A percentile compares a stretch with the other conserved stretches of the same genome.
Evolutionary conservation across 1,284 basidiomycete genomes (phyloP).

Genomic region (Chalciporus sp.): DNA sequence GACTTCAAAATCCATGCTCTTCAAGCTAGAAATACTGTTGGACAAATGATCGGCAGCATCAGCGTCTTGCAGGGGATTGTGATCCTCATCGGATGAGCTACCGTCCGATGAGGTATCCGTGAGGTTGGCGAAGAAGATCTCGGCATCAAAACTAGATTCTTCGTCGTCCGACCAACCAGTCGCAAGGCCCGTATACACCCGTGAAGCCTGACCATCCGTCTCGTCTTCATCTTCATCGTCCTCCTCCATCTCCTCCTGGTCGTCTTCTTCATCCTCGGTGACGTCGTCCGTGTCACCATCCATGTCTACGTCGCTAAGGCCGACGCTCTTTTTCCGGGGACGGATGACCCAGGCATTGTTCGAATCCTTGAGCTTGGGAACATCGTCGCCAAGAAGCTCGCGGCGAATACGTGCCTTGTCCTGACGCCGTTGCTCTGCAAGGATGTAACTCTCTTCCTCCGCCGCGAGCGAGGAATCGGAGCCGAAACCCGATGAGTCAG

Average conservation of each 20-base stretch:
- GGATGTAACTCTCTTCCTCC: slow-evolving; percentile 65
- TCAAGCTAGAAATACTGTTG: slow-evolving; percentile 37
- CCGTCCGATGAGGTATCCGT: slow-evolving; percentile 49
- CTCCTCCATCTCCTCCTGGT: slow-evolving; percentile 43
- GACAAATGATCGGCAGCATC: slow-evolving; percentile 43
- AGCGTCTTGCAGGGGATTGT: slow-evolving; percentile 29
- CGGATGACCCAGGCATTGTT: slow-evolving; percentile 68
- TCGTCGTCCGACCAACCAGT: slow-evolving; percentile 74
- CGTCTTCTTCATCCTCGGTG: slow-evolving; percentile 52
- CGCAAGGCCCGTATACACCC: slow-evolving; percentile 57
- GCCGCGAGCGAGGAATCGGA: slow-evolving; percentile 58
- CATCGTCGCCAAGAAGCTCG: slow-evolving; percentile 56
- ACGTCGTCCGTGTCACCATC: slow-evolving; percentile 53
- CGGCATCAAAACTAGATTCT: slow-evolving; percentile 75
- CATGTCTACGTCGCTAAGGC: slow-evolving; percentile 59
- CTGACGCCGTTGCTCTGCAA: slow-evolving; percentile 46
- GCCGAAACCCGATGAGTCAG: slow-evolving; percentile 46
- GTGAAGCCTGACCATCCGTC: slow-evolving; percentile 44
- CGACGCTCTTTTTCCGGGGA: slow-evolving; percentile 67
- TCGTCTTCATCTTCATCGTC: slow-evolving; percentile 46
- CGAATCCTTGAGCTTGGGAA: slow-evolving; percentile 46
- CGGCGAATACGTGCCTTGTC: slow-evolving; percentile 54
- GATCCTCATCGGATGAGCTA: slow-evolving; percentile 41
- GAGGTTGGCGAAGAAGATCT: slow-evolving; percentile 76
- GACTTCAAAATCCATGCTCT: slow-evolving; percentile 56